These are phyloP conservation scores for Dioscorea zingiberensis DNA, from an alignment of 106 monocot species.

Conservation along the genomic window DNA sequence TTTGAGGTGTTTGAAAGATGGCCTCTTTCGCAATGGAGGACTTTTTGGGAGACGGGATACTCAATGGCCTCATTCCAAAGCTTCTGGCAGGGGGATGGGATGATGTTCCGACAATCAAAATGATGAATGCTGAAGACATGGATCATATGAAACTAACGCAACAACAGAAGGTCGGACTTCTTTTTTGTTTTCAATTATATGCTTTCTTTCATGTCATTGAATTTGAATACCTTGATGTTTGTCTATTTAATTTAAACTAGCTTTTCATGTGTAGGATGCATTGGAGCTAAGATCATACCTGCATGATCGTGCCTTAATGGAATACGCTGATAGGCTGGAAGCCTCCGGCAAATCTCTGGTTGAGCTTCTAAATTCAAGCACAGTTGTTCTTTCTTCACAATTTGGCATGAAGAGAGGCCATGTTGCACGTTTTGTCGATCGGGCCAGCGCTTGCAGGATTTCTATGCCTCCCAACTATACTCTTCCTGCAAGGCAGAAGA, in stretches of 20 bases:
- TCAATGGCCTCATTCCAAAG: slow-evolving; percentile 18
- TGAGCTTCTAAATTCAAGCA: slow-evolving; percentile 25
- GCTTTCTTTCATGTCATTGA: too few relatives aligned
- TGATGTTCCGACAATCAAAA: slow-evolving; percentile 27
- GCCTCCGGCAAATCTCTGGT: slow-evolving; percentile 19
- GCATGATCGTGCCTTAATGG: slow-evolving; percentile 29
- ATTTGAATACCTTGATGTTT: too few relatives aligned
- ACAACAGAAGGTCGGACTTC: slow-evolving; percentile 18
- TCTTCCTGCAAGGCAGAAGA: slow-evolving; percentile 16
- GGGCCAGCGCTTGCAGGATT: slow-evolving; percentile 7
- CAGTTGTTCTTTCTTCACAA: slow-evolving; percentile 19
- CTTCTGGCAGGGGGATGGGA: slow-evolving; percentile 29
- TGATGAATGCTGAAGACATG: slow-evolving; percentile 28
- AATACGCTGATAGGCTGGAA: slow-evolving; percentile 35
- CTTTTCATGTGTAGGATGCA: slow-evolving; percentile 15
- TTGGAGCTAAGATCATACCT: slow-evolving; percentile 44
- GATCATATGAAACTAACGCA: slow-evolving; percentile 20
- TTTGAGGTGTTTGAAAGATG: too few relatives aligned
- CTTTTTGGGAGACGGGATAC: slow-evolving; percentile 23
- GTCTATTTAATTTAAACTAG: too few relatives aligned
- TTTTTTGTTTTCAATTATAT: too few relatives aligned
- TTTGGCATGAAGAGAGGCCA: too few relatives aligned
- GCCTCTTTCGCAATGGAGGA: slow-evolving; percentile 22
- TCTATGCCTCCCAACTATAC: slow-evolving; percentile 5
- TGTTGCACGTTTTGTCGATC: slow-evolving; percentile 23